phyloP scores from a whole-genome alignment of 306 rosid species.

The Dalbergia cochinchinensis region DNA sequence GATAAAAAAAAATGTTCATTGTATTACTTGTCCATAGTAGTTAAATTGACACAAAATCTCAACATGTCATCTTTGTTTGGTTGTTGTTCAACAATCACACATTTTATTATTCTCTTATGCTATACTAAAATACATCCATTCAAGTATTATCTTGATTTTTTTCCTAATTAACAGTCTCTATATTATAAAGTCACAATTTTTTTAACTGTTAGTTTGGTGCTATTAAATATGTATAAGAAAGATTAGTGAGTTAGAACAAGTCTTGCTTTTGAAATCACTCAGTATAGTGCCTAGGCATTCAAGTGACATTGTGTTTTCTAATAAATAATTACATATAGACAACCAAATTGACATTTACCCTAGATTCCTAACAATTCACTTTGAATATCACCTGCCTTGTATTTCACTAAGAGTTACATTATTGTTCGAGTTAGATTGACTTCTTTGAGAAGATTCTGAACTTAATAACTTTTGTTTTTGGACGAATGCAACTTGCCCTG shows the following conservation, averaged over 20 bases:
- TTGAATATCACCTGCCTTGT: constrained; percentile 35
- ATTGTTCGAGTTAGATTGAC: constrained; percentile 36
- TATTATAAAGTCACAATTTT: neutral
- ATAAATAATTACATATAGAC: neutral
- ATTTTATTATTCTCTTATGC: too few species aligned
- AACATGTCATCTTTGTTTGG: too few species aligned
- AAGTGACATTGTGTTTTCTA: neutral
- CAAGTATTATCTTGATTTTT: too few species aligned
- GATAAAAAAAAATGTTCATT: too few species aligned
- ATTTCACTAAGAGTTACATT: constrained; percentile 49
- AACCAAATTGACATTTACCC: neutral
- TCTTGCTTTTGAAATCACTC: neutral
- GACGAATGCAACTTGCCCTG: too few species aligned
- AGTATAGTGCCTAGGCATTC: neutral
- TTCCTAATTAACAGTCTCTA: too few species aligned
- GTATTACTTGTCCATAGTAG: too few species aligned
- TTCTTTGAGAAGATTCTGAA: too few species aligned
- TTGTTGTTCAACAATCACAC: too few species aligned
- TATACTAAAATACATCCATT: too few species aligned
- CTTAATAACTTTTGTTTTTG: too few species aligned
- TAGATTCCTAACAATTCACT: neutral
- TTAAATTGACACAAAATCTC: too few species aligned
- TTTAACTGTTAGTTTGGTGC: neutral
- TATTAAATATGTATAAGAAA: neutral
- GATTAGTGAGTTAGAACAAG: neutral